Base-by-base conservation (phyloP, 441 rosid genomes). In the Corymbia calophylla region DNA sequence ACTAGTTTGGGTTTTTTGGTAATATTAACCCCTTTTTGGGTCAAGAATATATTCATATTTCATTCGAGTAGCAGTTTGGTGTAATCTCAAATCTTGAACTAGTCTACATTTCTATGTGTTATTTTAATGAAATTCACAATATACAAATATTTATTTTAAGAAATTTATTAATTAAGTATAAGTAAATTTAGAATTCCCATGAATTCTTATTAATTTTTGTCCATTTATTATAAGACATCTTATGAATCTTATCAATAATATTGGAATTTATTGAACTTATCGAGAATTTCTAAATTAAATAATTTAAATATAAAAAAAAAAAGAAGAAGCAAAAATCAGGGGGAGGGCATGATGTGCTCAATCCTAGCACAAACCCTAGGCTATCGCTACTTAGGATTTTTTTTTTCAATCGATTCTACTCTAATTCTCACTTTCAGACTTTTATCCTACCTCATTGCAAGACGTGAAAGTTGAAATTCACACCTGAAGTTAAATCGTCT, bases 21-120 rank as follows among this genome's bases (percentile, higher is more conserved):
- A 0, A 58, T 25, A 58, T 58, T 0, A 0, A 25, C 64, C 25
- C 64, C 0, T 0, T 0, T 58, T 58, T 58, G n/a, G 29, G 49
- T 35, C 0, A 29, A 1, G 0, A 73, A 73, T 21, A 39, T 35
- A 35, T 39, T 39, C 16, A 11, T 35, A 10, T 35, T 70, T 70
- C 81, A 35, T 35, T 27, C 4, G 5, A 21, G 47, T 1, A 70
- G 19, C 35, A 9, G 5, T 73, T 35, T 73, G 48, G 15, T 35
- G 48, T 17, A 19, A 70, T 70, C 39, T 19, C 4, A 39, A 9
- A 70, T 70, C 27, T 70, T 5, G 81, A 70, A 70, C 48, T 15
- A 1, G 8, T 39, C 81, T 19, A 3, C 81, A 9, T 18, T 70
- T 39, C 15, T 70, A 14, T 5, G 27, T 35, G 44, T 9, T 18